A percentile compares a stretch with the other conserved stretches of the same genome.
phyloP scores from a whole-genome alignment of 305 asterid genomes.

The Fraxinus velutina region DNA sequence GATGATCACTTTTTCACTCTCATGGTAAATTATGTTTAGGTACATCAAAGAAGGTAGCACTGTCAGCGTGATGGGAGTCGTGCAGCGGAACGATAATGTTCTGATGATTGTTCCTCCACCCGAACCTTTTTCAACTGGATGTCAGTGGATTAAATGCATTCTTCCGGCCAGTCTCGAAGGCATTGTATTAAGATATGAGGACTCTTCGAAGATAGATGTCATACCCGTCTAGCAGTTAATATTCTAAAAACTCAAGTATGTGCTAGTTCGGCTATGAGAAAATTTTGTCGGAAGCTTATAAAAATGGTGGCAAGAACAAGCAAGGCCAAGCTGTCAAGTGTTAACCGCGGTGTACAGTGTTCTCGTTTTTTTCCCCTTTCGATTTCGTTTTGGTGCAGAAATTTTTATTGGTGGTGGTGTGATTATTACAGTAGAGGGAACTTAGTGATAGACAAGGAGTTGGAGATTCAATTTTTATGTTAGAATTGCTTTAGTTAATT shows the following conservation, averaged over 20 bases:
- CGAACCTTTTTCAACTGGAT: constrained; percentile 67
- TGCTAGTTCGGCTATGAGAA: not conserved
- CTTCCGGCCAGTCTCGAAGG: constrained; percentile 73
- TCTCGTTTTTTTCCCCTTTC: constrained; percentile 17
- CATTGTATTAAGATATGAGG: constrained; percentile 56
- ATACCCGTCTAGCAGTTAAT: constrained; percentile 53
- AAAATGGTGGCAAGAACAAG: constrained; percentile 7
- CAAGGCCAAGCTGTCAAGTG: constrained; percentile 17
- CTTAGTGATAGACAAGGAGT: constrained; percentile 28
- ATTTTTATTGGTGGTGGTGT: constrained; percentile 25
- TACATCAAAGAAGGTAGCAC: constrained; percentile 76
- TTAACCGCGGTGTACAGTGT: constrained; percentile 52
- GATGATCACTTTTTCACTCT: not conserved
- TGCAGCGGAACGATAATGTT: constrained; percentile 65
- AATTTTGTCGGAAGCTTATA: constrained; percentile 22
- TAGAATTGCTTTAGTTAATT: constrained; percentile 25
- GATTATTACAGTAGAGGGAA: constrained; percentile 38
- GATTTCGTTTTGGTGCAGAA: constrained; percentile 22
- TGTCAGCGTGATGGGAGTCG: constrained; percentile 78
- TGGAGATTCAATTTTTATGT: constrained; percentile 24
- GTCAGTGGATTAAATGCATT: constrained; percentile 63
- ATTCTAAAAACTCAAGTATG: not conserved
- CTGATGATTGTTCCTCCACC: constrained; percentile 74
- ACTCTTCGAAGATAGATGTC: constrained; percentile 54
- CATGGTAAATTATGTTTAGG: constrained; percentile 25